A percentile compares a stretch with the other conserved stretches of the same genome.
These are phyloP conservation scores for Vaccinium macrocarpon DNA, from an alignment of 148 eudicot species.

Conservation along the genomic window DNA sequence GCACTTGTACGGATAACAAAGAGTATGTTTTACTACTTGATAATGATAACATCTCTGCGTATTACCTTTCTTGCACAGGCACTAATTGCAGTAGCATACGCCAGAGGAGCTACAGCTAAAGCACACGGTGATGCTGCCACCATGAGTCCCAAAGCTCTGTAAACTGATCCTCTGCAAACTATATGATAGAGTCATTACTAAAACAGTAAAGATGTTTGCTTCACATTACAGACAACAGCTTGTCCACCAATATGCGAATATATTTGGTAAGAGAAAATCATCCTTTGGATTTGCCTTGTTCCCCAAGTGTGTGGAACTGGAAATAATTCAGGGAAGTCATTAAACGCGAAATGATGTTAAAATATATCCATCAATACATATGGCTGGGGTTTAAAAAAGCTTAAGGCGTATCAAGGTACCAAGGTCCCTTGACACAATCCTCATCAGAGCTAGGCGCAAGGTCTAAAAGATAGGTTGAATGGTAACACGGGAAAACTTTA, in stretches of 20 bases:
- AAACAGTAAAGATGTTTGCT: conserved; percentile 3
- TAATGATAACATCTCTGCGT: not conserved
- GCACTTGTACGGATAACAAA: not conserved
- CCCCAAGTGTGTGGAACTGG: not conserved
- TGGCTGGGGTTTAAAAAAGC: not conserved
- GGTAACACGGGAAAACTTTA: not conserved
- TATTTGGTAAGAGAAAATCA: too few relatives aligned
- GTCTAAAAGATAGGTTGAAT: not conserved
- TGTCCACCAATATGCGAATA: too few relatives aligned
- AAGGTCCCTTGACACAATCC: not conserved
- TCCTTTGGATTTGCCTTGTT: not conserved
- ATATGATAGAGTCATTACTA: conserved; percentile 24
- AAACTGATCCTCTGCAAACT: conserved; percentile 96
- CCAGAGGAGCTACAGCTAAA: conserved; percentile 92
- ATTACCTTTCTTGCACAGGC: conserved; percentile 95
- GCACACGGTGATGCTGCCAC: conserved; percentile 99
- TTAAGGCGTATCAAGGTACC: not conserved
- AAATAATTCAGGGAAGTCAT: not conserved
- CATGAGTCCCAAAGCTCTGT: conserved; percentile 96
- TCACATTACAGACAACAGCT: not conserved
- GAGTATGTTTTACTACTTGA: conserved; percentile 3
- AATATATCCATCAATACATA: conserved; percentile 7
- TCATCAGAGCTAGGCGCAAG: not conserved
- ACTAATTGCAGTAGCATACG: conserved; percentile 94
- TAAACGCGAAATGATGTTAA: not conserved